Conservation (phyloP, 345 rosid genomes). For the Acer campestre region DNA sequence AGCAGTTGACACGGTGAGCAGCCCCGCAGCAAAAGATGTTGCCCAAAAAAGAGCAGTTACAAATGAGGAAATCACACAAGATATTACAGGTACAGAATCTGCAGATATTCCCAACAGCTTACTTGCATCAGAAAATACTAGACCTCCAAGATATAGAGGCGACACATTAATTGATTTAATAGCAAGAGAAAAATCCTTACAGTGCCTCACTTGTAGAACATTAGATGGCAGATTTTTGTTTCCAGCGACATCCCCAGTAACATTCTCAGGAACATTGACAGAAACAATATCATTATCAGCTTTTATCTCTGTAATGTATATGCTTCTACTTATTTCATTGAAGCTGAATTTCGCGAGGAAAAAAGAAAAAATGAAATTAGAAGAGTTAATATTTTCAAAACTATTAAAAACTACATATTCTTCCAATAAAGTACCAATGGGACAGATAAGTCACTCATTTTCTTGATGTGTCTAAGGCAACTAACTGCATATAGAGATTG, state of each 20-base stretch:
- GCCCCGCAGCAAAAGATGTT: slow-evolving; percentile 63
- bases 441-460: neutral
- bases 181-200: slow-evolving; percentile 44
- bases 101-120: slow-evolving; percentile 26
- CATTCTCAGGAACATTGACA: slow-evolving; percentile 73
- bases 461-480: neutral
- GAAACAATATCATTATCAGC: slow-evolving; percentile 49
- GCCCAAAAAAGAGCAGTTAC: slow-evolving; percentile 55
- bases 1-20: slow-evolving; percentile 79
- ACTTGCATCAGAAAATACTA: slow-evolving; percentile 11
- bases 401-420: neutral
- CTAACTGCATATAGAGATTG: slow-evolving; percentile 1
- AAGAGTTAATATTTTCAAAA: slow-evolving; percentile 4
- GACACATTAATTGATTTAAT: neutral
- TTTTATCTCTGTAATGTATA: slow-evolving; percentile 59
- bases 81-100: slow-evolving; percentile 72
- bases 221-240: slow-evolving; percentile 78
- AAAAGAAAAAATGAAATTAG: slow-evolving; percentile 14
- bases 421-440: neutral
- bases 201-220: slow-evolving; percentile 71
- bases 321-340: slow-evolving; percentile 62
- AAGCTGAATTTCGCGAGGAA: slow-evolving; percentile 51
- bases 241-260: slow-evolving; percentile 85
- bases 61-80: slow-evolving; percentile 47
- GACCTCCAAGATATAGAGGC: neutral